Evolutionary conservation across 2,329 filamentous ascomycete genomes (phyloP), one percentile per base, ranked within the genome.

Genomic region (Aspergillus ibericus): DNA sequence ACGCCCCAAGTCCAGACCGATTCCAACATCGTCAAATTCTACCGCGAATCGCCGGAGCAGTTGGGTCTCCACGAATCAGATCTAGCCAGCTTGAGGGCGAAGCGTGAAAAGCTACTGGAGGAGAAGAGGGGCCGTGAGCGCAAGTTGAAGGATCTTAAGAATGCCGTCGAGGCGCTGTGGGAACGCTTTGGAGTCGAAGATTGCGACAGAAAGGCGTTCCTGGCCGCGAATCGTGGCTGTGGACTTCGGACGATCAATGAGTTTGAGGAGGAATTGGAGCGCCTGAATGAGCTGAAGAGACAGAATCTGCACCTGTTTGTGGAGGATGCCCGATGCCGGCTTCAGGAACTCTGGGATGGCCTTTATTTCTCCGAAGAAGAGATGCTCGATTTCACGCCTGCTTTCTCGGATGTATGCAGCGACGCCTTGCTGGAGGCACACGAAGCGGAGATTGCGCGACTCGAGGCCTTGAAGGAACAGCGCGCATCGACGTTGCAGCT

Each of bases 381-480:
- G 78, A 98, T 98, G 93, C 85, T 98, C 57, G 93, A 97, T 66
- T 99, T 99, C 68, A 95, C 93, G 0, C 95, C 96, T 0, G 95
- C 93, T 42, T 98, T 98, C 73, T 96, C 92, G 10, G 95, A 98
- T 72, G 93, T 97, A 18, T 97, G 96, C 77, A 97, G 92, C 68
- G 95, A 99, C 73, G 95, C 95, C 4, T 83, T 99, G 9, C 85
- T 99, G 0, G 93, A 96, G 64, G 93, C 95, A 0, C 96, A 99
- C 70, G 95, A 99, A 79, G 88, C 89, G 18, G 96, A 99, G 72
- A 93, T 99, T 63, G 80, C 82, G 6, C 86, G 93, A 20, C 82
- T 99, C 0, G 91, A 96, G 73, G 82, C 86, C 2, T 81, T 99
- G 35, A 90, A 84, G 70, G 92, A 96, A 67, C 92, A 99, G 73